A percentile compares a stretch with the other conserved stretches of the same genome.
Conservation (phyloP, 768 basidiomycete genomes). For the Pulveroboletus sp. region DNA sequence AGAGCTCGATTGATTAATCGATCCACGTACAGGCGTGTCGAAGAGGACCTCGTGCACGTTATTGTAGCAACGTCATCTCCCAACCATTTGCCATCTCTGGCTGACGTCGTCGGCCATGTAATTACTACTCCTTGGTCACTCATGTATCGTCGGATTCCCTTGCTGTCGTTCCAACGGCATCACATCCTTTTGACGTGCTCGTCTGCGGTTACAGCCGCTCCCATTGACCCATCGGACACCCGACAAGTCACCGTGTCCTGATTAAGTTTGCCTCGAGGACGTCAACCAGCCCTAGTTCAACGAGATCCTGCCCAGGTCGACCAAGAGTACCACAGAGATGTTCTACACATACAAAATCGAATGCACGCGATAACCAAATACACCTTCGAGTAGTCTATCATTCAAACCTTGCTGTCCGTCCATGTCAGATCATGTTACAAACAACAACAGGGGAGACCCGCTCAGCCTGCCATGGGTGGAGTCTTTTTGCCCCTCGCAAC, state of each 20-base stretch:
- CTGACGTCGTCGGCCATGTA: constrained; percentile 21
- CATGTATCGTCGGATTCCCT: constrained; percentile 16
- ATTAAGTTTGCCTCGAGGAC: not conserved
- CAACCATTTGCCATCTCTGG: constrained; percentile 12
- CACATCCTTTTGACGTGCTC: not conserved
- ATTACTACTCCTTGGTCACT: constrained; percentile 15
- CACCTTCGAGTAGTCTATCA: constrained; percentile 9
- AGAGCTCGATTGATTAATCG: not conserved
- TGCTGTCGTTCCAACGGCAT: constrained; percentile 3
- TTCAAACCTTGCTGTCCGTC: not conserved
- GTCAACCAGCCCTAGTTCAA: not conserved
- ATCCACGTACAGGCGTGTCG: constrained; percentile 13
- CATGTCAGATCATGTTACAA: constrained; percentile 11
- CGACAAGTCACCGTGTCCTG: not conserved
- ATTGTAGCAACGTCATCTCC: constrained; percentile 24
- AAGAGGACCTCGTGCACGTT: constrained; percentile 17
- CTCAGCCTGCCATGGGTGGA: constrained; percentile 24
- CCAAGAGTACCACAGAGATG: constrained; percentile 4
- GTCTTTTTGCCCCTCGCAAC: constrained; percentile 32
- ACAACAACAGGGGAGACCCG: constrained; percentile 16
- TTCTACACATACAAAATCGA: constrained; percentile 20
- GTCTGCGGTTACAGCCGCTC: not conserved
- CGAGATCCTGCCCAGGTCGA: not conserved
- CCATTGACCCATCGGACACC: not conserved
- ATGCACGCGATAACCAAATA: constrained; percentile 16